Base-by-base conservation (phyloP, 2,329 filamentous ascomycete genomes). In the Cladophialophora bantiana region DNA sequence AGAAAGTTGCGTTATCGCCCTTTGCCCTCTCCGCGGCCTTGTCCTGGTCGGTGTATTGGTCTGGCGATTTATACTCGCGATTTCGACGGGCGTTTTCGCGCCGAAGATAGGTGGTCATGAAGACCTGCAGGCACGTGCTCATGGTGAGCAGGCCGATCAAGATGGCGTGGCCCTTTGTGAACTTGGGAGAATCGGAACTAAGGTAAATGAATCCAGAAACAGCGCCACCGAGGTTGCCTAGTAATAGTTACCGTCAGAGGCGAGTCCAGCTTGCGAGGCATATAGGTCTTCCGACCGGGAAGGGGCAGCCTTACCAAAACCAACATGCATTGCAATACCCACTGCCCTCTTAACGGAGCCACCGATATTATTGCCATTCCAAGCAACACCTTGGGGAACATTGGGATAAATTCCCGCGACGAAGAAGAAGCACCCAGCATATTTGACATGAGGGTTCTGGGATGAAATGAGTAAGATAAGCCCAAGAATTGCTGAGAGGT, bases 261-360 rank as follows among this genome's bases (percentile, higher is more conserved):
- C 36, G 32, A 26, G 60, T 31, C 36, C 3, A 15, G n/a, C 13
- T 31, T 26, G 45, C 18, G 18, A 31, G 18, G 5, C 13, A 4
- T 18, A 36, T 32, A n/a, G 12, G 18, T 42, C 12, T 58, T 20
- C 55, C 7, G 35, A 31, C 32, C 7, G 5, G 96, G 87, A 45
- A 93, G 93, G 36, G 76, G 95, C 96, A 55, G 97, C 81, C 75
- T 97, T 97, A 50, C 94, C 94, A 91, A 92, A 96, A 18, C 90
- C 93, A 66, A 97, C 95, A 62, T 97, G 90, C 70, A 97, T 88
- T 0, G 94, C 94, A 0, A 97, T 81, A 0, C 92, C 92, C n/a
- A 97, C 90, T 38, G 93, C 94, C 36, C 94, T 88, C 82, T 97
- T 97, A 80, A 96, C 96, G 1, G 94, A 91, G 13, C 94, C 80